Evolutionary conservation across 441 rosid species (phyloP).

Genomic region (Gossypium aridum): DNA sequence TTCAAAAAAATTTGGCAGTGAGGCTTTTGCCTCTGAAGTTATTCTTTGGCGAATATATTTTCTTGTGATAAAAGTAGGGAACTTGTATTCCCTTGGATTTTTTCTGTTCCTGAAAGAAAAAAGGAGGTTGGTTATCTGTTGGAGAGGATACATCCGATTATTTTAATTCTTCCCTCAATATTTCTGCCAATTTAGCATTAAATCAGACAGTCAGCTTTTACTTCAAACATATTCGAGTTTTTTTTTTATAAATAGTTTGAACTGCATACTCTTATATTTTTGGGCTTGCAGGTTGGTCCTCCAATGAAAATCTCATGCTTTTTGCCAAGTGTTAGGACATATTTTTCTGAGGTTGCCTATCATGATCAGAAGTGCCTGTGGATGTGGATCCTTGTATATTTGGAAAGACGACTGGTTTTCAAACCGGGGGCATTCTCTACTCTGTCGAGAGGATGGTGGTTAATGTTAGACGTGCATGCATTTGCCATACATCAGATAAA

Average conservation of each 20-base stretch:
- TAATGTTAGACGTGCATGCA: slow-evolving; percentile 22
- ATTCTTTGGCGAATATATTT: background rate
- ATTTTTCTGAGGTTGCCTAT: slow-evolving; percentile 14
- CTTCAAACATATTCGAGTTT: too few relatives aligned
- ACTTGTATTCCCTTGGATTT: background rate
- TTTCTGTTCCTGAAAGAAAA: background rate
- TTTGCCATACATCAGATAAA: slow-evolving; percentile 9
- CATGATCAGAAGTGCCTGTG: slow-evolving; percentile 11
- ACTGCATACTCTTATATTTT: slow-evolving; percentile 3
- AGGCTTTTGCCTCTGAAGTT: background rate
- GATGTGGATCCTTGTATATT: slow-evolving; percentile 30
- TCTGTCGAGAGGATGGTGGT: slow-evolving; percentile 14
- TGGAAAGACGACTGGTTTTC: slow-evolving; percentile 18
- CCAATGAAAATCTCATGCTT: slow-evolving; percentile 18
- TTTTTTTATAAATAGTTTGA: background rate
- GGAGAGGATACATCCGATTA: background rate
- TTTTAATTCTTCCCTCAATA: background rate
- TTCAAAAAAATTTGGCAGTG: too few relatives aligned
- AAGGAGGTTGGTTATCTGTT: background rate
- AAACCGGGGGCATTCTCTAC: slow-evolving; percentile 20
- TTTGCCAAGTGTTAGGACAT: slow-evolving; percentile 18
- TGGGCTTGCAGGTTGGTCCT: slow-evolving; percentile 26
- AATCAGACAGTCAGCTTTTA: background rate
- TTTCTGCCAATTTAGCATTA: background rate
- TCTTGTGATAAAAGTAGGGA: background rate